These are phyloP conservation scores for Saccharomyces hybrid DNA, from an alignment of 1,139 yeast species.

Conservation along the genomic window DNA sequence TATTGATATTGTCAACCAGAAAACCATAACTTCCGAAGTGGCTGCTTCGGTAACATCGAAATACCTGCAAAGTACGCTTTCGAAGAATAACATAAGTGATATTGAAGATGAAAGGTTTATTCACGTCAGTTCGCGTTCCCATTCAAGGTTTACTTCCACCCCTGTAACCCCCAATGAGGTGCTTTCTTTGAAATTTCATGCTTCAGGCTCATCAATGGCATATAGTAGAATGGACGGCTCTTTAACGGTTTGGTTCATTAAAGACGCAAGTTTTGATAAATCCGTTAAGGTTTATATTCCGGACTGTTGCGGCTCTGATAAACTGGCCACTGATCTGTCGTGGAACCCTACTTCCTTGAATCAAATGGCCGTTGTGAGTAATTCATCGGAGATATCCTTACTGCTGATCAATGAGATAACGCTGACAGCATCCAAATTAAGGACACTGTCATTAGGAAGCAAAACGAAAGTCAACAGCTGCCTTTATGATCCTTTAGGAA, in stretches of 20 bases:
- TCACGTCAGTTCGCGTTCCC: conserved; percentile 13
- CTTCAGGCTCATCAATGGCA: conserved; percentile 21
- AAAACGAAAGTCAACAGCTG: conserved; percentile 36
- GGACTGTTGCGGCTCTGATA: conserved; percentile 41
- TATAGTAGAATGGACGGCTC: conserved; percentile 31
- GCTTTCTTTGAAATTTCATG: conserved; percentile 22
- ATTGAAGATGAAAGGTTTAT: conserved; percentile 25
- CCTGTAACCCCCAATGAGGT: conserved; percentile 18
- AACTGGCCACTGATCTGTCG: conserved; percentile 43
- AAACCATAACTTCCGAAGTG: conserved; percentile 9
- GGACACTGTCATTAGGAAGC: conserved; percentile 31
- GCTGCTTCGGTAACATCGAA: conserved; percentile 10
- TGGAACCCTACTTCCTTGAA: conserved; percentile 56
- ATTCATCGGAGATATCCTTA: conserved; percentile 45
- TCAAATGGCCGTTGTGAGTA: conserved; percentile 52
- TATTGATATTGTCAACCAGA: conserved; percentile 3
- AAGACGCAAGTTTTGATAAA: conserved; percentile 9
- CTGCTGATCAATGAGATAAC: conserved; percentile 48
- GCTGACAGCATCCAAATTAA: conserved; percentile 27
- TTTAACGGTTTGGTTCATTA: conserved; percentile 33
- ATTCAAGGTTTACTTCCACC: conserved; percentile 20
- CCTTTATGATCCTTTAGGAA: conserved; percentile 44
- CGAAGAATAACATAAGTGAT: conserved; percentile 12
- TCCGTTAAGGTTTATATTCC: conserved; percentile 30
- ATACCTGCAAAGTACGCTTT: conserved; percentile 11